Conservation (phyloP, 2,329 filamentous ascomycete genomes). For the Plectosphaerella cucumerina region DNA sequence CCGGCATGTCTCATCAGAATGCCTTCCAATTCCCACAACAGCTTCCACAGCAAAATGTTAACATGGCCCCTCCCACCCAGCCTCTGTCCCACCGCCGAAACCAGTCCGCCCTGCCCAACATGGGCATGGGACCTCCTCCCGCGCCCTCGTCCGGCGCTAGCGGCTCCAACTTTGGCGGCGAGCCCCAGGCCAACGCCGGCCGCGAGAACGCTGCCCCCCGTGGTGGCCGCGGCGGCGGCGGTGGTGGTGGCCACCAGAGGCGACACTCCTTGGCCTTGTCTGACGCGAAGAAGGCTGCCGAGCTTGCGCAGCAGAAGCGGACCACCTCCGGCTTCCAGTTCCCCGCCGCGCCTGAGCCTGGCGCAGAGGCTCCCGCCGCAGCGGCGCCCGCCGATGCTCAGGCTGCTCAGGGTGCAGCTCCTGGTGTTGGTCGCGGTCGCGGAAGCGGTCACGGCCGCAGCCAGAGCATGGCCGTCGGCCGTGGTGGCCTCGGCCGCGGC, state of each 20-base stretch:
- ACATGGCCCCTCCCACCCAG: constrained; percentile 73
- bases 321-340: constrained; percentile 95
- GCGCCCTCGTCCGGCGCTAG: constrained; percentile 90
- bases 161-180: constrained; percentile 72
- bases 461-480: constrained; percentile 84
- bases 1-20: constrained; percentile 72
- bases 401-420: constrained; percentile 35
- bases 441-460: constrained; percentile 66
- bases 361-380: constrained; percentile 37
- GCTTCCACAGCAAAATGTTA: constrained; percentile 67
- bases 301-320: constrained; percentile 93
- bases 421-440: constrained; percentile 44
- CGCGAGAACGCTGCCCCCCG: constrained; percentile 54
- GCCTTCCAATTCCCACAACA: constrained; percentile 87
- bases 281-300: constrained; percentile 96
- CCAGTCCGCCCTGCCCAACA: constrained; percentile 91
- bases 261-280: constrained; percentile 92
- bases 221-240: constrained; percentile 60
- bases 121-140: constrained; percentile 82
- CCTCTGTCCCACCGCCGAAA: constrained; percentile 90
- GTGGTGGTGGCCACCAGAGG: constrained; percentile 78
- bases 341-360: constrained; percentile 62
- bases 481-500: constrained; percentile 65
- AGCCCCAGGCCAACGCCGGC: constrained; percentile 49
- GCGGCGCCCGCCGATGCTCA: constrained; percentile 28